These are phyloP conservation scores for Logfia minima DNA, from an alignment of 129 eudicot species.

Conservation along the genomic window DNA sequence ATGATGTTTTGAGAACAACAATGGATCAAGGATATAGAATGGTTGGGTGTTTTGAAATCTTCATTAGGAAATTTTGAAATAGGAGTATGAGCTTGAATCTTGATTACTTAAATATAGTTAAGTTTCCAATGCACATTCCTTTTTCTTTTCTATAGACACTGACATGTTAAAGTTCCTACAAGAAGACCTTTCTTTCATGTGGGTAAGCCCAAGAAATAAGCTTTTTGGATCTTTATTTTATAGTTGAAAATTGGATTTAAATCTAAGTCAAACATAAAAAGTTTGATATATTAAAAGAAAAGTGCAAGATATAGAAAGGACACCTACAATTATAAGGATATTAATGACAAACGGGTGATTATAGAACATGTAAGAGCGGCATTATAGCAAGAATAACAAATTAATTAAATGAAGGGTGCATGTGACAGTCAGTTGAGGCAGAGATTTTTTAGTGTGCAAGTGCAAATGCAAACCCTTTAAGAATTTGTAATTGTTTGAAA, in stretches of 20 bases:
- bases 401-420: slow-evolving; percentile 31
- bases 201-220: slow-evolving; percentile 29
- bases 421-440: slow-evolving; percentile 31
- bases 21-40: slow-evolving; percentile 23
- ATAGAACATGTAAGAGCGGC: slow-evolving; percentile 42
- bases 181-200: slow-evolving; percentile 28
- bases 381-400: slow-evolving; percentile 27
- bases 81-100: slow-evolving; percentile 17
- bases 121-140: slow-evolving; percentile 40
- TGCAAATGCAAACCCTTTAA: slow-evolving; percentile 14
- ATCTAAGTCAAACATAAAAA: slow-evolving; percentile 24
- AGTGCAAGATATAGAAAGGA: slow-evolving; percentile 30
- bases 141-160: slow-evolving; percentile 21
- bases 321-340: slow-evolving; percentile 23
- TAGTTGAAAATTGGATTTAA: slow-evolving; percentile 21
- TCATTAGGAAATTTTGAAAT: slow-evolving; percentile 25
- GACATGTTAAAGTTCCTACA: slow-evolving; percentile 28
- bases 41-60: slow-evolving; percentile 25
- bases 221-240: slow-evolving; percentile 20
- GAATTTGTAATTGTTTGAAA: slow-evolving; percentile 20
- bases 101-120: slow-evolving; percentile 38
- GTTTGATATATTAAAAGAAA: slow-evolving; percentile 1
- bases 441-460: slow-evolving; percentile 36
- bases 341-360: slow-evolving; percentile 28
- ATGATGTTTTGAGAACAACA: slow-evolving; percentile 9